A percentile compares a stretch with the other conserved stretches of the same genome.
These are phyloP conservation scores for Salvia miltiorrhiza DNA, from an alignment of 257 asterid species.

Conservation along the genomic window DNA sequence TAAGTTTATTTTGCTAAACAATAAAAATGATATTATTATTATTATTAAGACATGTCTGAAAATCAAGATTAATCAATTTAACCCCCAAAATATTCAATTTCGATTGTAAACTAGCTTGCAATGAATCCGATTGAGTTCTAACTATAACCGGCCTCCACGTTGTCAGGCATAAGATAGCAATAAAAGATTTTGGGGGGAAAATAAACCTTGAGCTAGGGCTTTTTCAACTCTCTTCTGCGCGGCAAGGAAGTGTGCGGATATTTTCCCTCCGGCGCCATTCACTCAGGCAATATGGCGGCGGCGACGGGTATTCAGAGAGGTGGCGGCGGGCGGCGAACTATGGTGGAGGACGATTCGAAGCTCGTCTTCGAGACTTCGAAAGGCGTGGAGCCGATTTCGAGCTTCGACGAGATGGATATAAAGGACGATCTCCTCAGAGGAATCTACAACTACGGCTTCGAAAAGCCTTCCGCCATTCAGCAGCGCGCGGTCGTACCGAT, in stretches of 20 bases:
- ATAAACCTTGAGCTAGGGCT: conserved; percentile 25
- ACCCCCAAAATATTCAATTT: too few species aligned
- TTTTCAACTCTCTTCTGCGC: conserved; percentile 7
- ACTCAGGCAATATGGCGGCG: conserved; percentile 44
- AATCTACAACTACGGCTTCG: conserved; percentile 84
- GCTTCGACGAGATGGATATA: conserved; percentile 89
- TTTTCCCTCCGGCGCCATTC: conserved; percentile 21
- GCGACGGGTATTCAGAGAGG: conserved; percentile 41
- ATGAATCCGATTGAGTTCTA: not conserved
- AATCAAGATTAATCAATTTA: too few species aligned
- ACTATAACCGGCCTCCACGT: not conserved
- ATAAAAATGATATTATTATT: too few species aligned
- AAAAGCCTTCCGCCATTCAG: conserved; percentile 92
- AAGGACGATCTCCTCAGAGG: conserved; percentile 82
- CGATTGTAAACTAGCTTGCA: too few species aligned
- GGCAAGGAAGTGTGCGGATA: not conserved
- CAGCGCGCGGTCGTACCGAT: conserved; percentile 86
- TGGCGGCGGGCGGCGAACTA: conserved; percentile 34
- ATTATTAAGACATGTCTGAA: too few species aligned
- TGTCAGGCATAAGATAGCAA: not conserved
- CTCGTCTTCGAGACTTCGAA: conserved; percentile 76
- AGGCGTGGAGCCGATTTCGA: conserved; percentile 78
- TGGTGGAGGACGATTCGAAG: conserved; percentile 62
- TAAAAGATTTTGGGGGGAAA: conserved; percentile 1
- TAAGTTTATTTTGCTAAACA: too few species aligned